phyloP scores from a whole-genome alignment of 495 filamentous ascomycete genomes.

The Penicillium manginii region DNA sequence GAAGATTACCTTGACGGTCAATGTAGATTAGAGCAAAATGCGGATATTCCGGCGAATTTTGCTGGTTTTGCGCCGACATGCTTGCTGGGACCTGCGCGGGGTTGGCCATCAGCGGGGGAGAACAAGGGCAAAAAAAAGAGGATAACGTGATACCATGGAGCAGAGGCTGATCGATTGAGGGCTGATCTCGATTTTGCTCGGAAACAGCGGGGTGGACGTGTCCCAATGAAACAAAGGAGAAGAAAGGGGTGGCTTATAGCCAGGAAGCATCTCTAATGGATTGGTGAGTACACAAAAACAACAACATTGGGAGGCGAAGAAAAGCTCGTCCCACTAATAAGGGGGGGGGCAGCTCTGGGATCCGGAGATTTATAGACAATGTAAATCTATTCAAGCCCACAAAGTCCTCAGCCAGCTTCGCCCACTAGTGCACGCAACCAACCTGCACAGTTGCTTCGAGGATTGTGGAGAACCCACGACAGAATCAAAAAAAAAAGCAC shows the following conservation, averaged over 20 bases:
- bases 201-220: slow-evolving; percentile 2
- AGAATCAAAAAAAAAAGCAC: not conserved
- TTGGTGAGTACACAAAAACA: not conserved
- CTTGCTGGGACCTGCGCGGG: slow-evolving; percentile 25
- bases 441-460: not conserved
- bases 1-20: slow-evolving; percentile 39
- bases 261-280: slow-evolving; percentile 20
- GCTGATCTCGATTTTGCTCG: slow-evolving; percentile 7
- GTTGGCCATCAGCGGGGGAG: slow-evolving; percentile 2
- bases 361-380: slow-evolving; percentile 26
- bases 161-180: slow-evolving; percentile 6
- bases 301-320: slow-evolving; percentile 10
- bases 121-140: not conserved
- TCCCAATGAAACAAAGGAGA: slow-evolving; percentile 12
- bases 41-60: slow-evolving; percentile 22
- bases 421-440: not conserved
- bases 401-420: not conserved
- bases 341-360: slow-evolving; percentile 6
- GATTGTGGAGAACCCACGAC: slow-evolving; percentile 22
- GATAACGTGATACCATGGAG: slow-evolving; percentile 18
- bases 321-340: slow-evolving; percentile 13
- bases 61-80: slow-evolving; percentile 33
- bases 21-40: slow-evolving; percentile 48
- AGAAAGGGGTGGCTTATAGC: slow-evolving; percentile 18
- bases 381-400: slow-evolving; percentile 3